Percentiles rank a stretch among this genome's conserved stretches.
These are phyloP conservation scores for Parastagonospora nodorum DNA, from an alignment of 2,329 filamentous ascomycete species.

Conservation along the genomic window DNA sequence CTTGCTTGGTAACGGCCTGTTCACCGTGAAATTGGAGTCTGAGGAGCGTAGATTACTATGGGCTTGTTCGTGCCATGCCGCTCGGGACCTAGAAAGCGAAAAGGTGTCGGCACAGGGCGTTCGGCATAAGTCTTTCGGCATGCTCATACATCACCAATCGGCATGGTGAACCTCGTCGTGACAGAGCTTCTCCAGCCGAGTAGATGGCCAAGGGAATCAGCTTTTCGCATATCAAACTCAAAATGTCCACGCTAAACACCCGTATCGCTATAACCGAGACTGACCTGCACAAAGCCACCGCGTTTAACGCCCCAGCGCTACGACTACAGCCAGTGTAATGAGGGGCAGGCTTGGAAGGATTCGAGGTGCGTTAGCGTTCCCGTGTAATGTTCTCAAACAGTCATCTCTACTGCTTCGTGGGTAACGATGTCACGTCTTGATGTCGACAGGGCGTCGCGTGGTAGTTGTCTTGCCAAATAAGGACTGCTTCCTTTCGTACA, in stretches of 20 bases:
- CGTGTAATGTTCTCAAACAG: constrained; percentile 10
- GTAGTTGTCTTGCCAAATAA: neutral
- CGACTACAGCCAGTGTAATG: constrained; percentile 7
- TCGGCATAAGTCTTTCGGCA: constrained; percentile 4
- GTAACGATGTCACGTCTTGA: constrained; percentile 7
- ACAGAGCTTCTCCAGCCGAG: too few species aligned
- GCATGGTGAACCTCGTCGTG: too few species aligned
- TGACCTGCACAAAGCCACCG: constrained; percentile 1
- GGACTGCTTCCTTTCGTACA: constrained; percentile 1
- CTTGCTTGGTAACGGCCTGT: too few species aligned
- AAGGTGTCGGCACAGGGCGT: constrained; percentile 5
- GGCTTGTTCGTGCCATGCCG: too few species aligned
- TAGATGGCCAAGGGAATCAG: too few species aligned
- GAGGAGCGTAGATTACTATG: too few species aligned
- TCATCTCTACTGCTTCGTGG: constrained; percentile 10
- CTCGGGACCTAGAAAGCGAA: neutral
- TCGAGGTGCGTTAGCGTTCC: constrained; percentile 16
- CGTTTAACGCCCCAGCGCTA: constrained; percentile 11
- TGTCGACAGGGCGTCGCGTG: constrained; percentile 6
- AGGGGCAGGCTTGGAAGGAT: constrained; percentile 13
- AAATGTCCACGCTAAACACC: too few species aligned
- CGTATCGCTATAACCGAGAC: too few species aligned
- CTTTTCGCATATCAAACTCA: neutral
- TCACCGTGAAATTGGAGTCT: too few species aligned
- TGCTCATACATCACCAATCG: constrained; percentile 1